Percentiles rank a stretch among this genome's conserved stretches.
These are phyloP conservation scores for Alternaria brassicicola DNA, from an alignment of 2,329 filamentous ascomycete genomes.

Conservation along the genomic window DNA sequence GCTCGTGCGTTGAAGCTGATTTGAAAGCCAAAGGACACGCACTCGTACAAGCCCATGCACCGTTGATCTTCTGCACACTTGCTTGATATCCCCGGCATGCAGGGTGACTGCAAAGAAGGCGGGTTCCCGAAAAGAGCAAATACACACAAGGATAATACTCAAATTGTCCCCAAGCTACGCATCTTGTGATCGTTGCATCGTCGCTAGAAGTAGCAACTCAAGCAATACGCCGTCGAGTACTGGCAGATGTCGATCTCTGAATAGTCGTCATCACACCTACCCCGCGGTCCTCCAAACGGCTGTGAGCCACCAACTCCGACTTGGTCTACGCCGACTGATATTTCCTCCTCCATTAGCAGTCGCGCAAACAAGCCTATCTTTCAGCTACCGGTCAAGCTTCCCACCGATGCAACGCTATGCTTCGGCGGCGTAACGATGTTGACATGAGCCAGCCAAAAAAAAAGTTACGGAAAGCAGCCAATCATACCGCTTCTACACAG, in stretches of 20 bases:
- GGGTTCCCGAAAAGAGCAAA: neutral
- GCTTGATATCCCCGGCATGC: slow-evolving; percentile 2
- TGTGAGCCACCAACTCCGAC: slow-evolving; percentile 16
- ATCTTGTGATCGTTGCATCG: neutral
- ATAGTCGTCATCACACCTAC: slow-evolving; percentile 17
- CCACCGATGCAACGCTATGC: slow-evolving; percentile 14
- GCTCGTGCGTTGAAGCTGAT: neutral
- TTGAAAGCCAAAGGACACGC: neutral
- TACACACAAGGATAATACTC: neutral
- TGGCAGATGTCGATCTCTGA: slow-evolving; percentile 20
- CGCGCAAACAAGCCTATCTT: slow-evolving; percentile 16
- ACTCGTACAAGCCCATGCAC: neutral
- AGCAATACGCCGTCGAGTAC: neutral
- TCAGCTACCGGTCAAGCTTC: slow-evolving; percentile 8
- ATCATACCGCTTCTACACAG: neutral
- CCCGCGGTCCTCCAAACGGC: slow-evolving; percentile 23
- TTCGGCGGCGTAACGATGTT: slow-evolving; percentile 9
- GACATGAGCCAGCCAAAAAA: neutral
- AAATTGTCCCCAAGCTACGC: neutral
- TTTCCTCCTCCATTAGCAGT: slow-evolving; percentile 9
- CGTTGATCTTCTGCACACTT: neutral
- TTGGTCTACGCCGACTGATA: neutral
- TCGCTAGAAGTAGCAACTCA: neutral
- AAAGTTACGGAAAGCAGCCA: neutral
- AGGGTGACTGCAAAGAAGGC: slow-evolving; percentile 7